Evolutionary conservation across 2,329 filamentous ascomycete genomes (phyloP).

Genomic region (Ophiosphaerella herpotricha): DNA sequence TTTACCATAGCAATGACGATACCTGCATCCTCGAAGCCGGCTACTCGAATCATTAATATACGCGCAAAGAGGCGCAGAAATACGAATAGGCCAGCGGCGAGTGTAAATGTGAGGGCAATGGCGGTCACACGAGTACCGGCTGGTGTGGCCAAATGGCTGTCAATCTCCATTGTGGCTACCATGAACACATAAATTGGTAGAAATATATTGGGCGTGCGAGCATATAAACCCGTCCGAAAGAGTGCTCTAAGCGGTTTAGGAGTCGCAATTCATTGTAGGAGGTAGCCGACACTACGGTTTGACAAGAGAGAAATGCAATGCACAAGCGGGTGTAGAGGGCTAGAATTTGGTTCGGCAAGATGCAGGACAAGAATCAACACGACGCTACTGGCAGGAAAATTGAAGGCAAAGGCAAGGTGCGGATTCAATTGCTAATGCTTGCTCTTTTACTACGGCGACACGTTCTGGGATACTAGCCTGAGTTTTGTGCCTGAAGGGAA

Average conservation of each 20-base stretch:
- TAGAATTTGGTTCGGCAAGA: too few relatives aligned
- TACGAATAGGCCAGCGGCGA: slow-evolving; percentile 34
- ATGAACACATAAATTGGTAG: too few relatives aligned
- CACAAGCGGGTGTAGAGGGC: too few relatives aligned
- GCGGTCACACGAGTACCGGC: slow-evolving; percentile 38
- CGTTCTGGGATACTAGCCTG: not conserved
- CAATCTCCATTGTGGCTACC: slow-evolving; percentile 2
- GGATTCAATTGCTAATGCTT: not conserved
- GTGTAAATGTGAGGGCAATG: slow-evolving; percentile 37
- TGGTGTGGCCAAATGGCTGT: slow-evolving; percentile 23
- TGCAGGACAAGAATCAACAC: too few relatives aligned
- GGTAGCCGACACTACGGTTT: not conserved
- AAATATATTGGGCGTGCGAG: too few relatives aligned
- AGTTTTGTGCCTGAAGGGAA: not conserved
- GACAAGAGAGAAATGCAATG: not conserved
- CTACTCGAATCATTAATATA: slow-evolving; percentile 26
- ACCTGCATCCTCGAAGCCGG: slow-evolving; percentile 36
- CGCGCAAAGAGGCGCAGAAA: slow-evolving; percentile 40
- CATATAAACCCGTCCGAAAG: too few relatives aligned
- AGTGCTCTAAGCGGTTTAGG: too few relatives aligned
- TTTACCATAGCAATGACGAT: slow-evolving; percentile 41
- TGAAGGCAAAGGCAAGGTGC: not conserved
- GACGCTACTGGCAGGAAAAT: too few relatives aligned
- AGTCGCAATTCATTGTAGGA: not conserved
- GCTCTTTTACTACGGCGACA: not conserved